These are phyloP conservation scores for Saturnispora hagleri DNA, from an alignment of 805 yeast species.

Conservation along the genomic window DNA sequence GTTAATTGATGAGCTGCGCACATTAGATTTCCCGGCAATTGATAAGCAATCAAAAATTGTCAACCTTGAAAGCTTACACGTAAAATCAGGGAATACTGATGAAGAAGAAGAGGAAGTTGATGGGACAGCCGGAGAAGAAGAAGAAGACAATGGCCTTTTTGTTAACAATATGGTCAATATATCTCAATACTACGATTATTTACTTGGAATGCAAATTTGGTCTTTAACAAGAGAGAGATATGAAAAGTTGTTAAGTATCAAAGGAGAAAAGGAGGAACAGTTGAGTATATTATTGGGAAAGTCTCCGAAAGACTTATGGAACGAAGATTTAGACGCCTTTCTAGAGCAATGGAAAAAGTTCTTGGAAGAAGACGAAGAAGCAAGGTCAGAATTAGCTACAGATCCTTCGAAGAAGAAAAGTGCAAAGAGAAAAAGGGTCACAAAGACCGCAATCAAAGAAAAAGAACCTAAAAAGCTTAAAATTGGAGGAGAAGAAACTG, in stretches of 20 bases:
- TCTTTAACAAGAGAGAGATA: conserved; percentile 86
- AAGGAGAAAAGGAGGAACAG: conserved; percentile 63
- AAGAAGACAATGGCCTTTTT: conserved; percentile 23
- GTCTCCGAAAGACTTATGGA: conserved; percentile 86
- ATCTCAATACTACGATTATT: conserved; percentile 69
- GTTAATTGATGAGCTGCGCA: conserved; percentile 54
- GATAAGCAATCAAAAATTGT: conserved; percentile 62
- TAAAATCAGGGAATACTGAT: conserved; percentile 30
- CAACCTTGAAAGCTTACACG: conserved; percentile 30
- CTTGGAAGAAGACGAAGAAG: conserved; percentile 53
- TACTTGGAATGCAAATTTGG: conserved; percentile 90
- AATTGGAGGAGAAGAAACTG: conserved; percentile 15
- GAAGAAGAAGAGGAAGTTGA: conserved; percentile 23
- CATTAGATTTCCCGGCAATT: conserved; percentile 65
- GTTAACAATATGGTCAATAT: conserved; percentile 35
- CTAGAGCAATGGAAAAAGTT: conserved; percentile 56
- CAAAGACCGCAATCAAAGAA: conserved; percentile 33
- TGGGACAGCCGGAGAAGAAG: conserved; percentile 29
- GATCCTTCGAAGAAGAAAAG: conserved; percentile 33
- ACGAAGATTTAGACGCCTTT: conserved; percentile 69
- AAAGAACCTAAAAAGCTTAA: conserved; percentile 31
- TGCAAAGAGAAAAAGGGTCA: conserved; percentile 19
- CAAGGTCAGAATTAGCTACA: conserved; percentile 42
- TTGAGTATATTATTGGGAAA: conserved; percentile 54
- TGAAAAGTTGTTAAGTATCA: conserved; percentile 65